Evolutionary conservation across 225 moss, liverwort and hornwort genomes (phyloP).

Genomic region (Physcomitrium patens): DNA sequence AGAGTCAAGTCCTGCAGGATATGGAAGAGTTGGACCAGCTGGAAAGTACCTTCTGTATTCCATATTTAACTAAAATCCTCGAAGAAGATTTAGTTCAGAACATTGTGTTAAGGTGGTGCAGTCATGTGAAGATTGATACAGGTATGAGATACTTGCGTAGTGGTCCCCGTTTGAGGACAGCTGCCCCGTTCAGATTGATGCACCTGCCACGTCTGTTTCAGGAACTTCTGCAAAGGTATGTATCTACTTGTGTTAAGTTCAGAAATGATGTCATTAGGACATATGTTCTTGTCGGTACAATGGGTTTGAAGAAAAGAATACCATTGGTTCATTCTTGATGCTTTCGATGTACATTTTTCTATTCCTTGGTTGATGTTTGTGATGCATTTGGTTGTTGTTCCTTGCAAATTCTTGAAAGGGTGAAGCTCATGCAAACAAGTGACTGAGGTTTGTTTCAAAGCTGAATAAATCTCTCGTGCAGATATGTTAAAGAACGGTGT

Average conservation of each 20-base stretch:
- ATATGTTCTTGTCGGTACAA: conserved; percentile 4
- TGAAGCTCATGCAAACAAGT: conserved; percentile 4
- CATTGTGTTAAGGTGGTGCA: conserved; percentile 76
- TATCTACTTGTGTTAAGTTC: conserved; percentile 10
- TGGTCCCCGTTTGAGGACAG: conserved; percentile 76
- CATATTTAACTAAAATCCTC: conserved; percentile 62
- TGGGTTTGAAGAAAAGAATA: background rate
- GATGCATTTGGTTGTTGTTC: conserved; percentile 11
- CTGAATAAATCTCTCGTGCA: conserved; percentile 40
- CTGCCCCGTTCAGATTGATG: conserved; percentile 93
- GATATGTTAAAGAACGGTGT: conserved; percentile 93
- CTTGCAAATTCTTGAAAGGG: background rate
- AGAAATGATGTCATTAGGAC: conserved; percentile 13
- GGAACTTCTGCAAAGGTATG: conserved; percentile 91
- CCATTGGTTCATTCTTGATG: conserved; percentile 1
- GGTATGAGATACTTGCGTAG: conserved; percentile 57
- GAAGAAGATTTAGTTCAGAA: conserved; percentile 64
- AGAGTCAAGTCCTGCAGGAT: conserved; percentile 59
- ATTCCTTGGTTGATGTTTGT: conserved; percentile 13
- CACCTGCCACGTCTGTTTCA: conserved; percentile 87
- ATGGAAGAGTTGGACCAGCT: conserved; percentile 86
- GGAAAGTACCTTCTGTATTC: conserved; percentile 72
- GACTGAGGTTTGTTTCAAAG: background rate
- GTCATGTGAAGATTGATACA: conserved; percentile 74
- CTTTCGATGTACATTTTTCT: conserved; percentile 4